Evolutionary conservation across 306 rosid species (phyloP).

Genomic region (Aeschynomene evenia): DNA sequence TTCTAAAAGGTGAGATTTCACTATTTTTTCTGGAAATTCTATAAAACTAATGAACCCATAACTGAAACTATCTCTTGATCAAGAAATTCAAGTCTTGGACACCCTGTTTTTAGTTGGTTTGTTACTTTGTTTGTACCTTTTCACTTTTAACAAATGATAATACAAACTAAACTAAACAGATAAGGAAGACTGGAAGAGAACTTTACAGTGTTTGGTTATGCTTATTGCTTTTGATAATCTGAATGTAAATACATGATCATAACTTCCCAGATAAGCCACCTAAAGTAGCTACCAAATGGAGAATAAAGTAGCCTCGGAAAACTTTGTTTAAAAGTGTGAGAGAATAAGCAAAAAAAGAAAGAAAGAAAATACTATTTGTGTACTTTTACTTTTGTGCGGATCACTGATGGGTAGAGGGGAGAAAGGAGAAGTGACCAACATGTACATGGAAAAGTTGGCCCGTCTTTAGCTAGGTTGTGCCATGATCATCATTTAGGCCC

Average conservation of each 20-base stretch:
- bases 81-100: background rate
- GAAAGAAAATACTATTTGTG: background rate
- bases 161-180: background rate
- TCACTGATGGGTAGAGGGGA: background rate
- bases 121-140: background rate
- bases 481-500: background rate
- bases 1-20: too few relatives aligned
- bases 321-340: too few relatives aligned
- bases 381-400: too few relatives aligned
- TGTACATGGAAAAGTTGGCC: background rate
- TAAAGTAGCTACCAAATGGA: background rate
- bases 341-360: too few relatives aligned
- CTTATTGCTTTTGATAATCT: background rate
- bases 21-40: too few relatives aligned
- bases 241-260: background rate
- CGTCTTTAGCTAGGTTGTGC: background rate
- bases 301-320: too few relatives aligned
- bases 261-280: background rate
- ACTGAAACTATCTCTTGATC: background rate
- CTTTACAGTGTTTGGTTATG: too few relatives aligned
- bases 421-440: background rate
- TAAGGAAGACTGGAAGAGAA: too few relatives aligned
- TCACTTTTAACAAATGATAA: background rate
- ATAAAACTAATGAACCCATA: too few relatives aligned
- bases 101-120: background rate